phyloP scores from a whole-genome alignment of 108 stramenopile species.

The Pseudonitzschia pungens region DNA sequence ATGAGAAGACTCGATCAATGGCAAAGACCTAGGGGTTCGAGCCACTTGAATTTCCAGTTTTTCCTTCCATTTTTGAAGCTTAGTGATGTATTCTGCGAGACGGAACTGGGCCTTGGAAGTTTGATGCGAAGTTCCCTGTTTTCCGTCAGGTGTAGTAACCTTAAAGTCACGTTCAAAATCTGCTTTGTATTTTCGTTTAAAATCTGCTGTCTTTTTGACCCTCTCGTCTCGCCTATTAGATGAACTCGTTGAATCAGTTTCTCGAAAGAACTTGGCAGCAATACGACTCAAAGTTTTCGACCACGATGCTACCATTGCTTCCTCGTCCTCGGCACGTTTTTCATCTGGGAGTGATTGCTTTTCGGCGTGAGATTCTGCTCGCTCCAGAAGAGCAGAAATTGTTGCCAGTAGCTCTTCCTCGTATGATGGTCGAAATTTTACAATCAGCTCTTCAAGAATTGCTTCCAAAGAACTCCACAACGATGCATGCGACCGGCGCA shows the following conservation, averaged over 20 bases:
- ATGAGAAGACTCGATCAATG: constrained; percentile 66
- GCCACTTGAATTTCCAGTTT: constrained; percentile 66
- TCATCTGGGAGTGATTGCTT: constrained; percentile 34
- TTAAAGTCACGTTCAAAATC: constrained; percentile 72
- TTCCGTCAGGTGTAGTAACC: constrained; percentile 18
- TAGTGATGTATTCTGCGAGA: constrained; percentile 51
- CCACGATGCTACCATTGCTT: constrained; percentile 50
- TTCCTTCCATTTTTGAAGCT: constrained; percentile 68
- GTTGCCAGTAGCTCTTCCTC: constrained; percentile 90
- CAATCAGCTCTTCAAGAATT: constrained; percentile 91
- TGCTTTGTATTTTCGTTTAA: constrained; percentile 65
- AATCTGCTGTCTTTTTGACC: constrained; percentile 66
- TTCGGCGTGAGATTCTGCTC: constrained; percentile 55
- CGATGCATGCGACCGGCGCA: constrained; percentile 81
- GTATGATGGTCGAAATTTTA: constrained; percentile 86
- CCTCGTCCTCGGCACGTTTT: constrained; percentile 40
- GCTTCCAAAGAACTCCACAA: constrained; percentile 88
- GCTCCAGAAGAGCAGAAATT: constrained; percentile 74
- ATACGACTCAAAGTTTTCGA: constrained; percentile 69
- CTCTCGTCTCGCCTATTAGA: constrained; percentile 48
- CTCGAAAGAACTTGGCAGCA: constrained; percentile 70
- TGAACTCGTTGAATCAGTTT: constrained; percentile 31
- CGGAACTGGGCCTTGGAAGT: constrained; percentile 34
- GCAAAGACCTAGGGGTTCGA: constrained; percentile 51
- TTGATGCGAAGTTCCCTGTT: neutral